Base-by-base conservation (phyloP, 2,329 filamentous ascomycete species). In the Aspergillus brunneoviolaceus region DNA sequence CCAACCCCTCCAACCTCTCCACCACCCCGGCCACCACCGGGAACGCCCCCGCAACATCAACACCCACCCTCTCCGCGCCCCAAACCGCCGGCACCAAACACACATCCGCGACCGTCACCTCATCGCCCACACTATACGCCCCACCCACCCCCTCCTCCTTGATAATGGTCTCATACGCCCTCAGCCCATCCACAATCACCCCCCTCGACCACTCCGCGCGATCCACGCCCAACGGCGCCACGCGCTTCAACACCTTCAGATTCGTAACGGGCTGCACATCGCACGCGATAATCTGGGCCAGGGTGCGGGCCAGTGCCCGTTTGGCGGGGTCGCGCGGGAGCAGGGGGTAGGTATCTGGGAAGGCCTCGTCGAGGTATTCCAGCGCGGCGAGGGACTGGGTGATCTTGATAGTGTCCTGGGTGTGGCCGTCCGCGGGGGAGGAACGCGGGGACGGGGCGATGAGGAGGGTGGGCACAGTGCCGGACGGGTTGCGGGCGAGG, bases 201-300 rank as follows among this genome's bases (percentile, higher is more conserved):
- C 81, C 78, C 47, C 73, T 75, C 33, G 82, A 83, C 84, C 85
- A 87, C 4, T 74, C 72, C 25, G 77, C 77, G 1, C 77, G 74
- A 52, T 77, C 78, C 1, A 72, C 75, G 0, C 79, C 80, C 0
- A 85, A 67, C 0, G 72, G 72, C 4, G 77, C 76, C 2, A 87
- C 76, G 0, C 79, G 77, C 51, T 80, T 79, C 64, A 85, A 76
- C 42, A 86, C 80, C 9, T 80, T 77, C 19, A 84, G 70, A 65
- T 87, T 87, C 1, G 85, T 87, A 1, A 85, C 79, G 5, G 87
- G 86, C 70, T 88, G 86, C 4, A 82, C 78, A 62, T 89, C 87
- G 29, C 78, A 76, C 5, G 79, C 78, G 29, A 88, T 73, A n/a
- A 88, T 83, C 55, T 76, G 69, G 4, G 81, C 79, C 9, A 89